Percentiles rank a stretch among this genome's conserved stretches.
These are phyloP conservation scores for Monascus ruber DNA, from an alignment of 2,329 filamentous ascomycete species.

Conservation along the genomic window DNA sequence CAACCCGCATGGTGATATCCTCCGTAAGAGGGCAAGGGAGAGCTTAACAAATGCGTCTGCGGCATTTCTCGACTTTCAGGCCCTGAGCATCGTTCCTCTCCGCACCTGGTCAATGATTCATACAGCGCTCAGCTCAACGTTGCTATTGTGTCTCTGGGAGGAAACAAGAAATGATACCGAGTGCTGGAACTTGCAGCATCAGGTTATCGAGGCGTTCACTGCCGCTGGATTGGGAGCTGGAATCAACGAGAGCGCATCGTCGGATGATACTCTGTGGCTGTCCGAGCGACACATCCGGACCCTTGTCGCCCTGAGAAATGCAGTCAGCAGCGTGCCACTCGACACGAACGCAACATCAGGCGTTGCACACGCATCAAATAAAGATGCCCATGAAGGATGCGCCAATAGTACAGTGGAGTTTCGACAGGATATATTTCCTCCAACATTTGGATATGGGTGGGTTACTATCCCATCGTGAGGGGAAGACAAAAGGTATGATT, in stretches of 20 bases:
- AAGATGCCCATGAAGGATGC: no score
- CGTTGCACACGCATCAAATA: no score
- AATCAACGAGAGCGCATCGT: conserved; percentile 4
- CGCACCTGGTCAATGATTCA: conserved; percentile 26
- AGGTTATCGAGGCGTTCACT: conserved; percentile 20
- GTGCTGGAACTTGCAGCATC: conserved; percentile 18
- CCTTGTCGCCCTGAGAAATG: conserved; percentile 14
- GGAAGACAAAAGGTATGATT: no score
- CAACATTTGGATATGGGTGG: no score
- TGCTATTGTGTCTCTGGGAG: conserved; percentile 24
- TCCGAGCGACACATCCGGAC: conserved; percentile 19
- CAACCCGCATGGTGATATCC: conserved; percentile 1
- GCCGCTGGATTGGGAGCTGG: conserved; percentile 5
- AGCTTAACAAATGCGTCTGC: conserved; percentile 17
- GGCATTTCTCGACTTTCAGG: conserved; percentile 22
- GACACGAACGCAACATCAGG: no score
- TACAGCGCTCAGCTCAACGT: conserved; percentile 21
- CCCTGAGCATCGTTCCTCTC: conserved; percentile 18
- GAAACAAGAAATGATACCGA: conserved; percentile 19
- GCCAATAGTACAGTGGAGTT: no score
- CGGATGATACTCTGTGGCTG: conserved; percentile 16
- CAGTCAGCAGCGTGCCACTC: neutral
- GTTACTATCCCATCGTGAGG: no score
- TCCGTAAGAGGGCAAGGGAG: conserved; percentile 13
- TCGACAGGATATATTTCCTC: no score